Percentiles rank a stretch among this genome's conserved stretches.
These are phyloP conservation scores for Ceratobasidium sp. DNA, from an alignment of 1,284 basidiomycete species.

Conservation along the genomic window DNA sequence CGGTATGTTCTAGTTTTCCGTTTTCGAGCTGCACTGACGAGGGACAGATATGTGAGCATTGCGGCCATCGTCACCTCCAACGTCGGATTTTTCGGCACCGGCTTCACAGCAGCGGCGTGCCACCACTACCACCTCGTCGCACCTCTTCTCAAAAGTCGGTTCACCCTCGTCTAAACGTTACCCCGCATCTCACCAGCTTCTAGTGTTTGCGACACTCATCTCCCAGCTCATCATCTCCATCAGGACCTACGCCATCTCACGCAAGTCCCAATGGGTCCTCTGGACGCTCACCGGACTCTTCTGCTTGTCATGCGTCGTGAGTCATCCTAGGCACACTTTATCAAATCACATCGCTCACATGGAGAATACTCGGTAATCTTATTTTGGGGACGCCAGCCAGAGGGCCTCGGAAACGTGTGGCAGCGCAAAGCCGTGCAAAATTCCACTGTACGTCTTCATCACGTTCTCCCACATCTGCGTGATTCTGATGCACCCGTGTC, in stretches of 20 bases:
- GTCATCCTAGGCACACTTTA: neutral
- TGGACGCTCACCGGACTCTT: conserved; percentile 25
- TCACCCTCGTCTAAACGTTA: neutral
- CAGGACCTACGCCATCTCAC: conserved; percentile 41
- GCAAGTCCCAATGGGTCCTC: conserved; percentile 41
- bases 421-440: conserved; percentile 38
- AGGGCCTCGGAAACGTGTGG: conserved; percentile 32
- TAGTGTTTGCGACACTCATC: conserved; percentile 43
- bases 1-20: conserved; percentile 6
- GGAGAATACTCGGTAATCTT: conserved; percentile 7
- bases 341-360: neutral
- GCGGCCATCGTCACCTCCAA: conserved; percentile 40
- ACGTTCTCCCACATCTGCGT: neutral
- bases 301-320: conserved; percentile 28
- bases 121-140: conserved; percentile 41
- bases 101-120: conserved; percentile 29
- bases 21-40: neutral
- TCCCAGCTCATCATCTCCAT: conserved; percentile 44
- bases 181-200: neutral
- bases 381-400: conserved; percentile 13
- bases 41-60: conserved; percentile 26
- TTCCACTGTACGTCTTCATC: conserved; percentile 50
- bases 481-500: neutral
- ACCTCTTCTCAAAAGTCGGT: conserved; percentile 36
- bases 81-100: conserved; percentile 43